phyloP scores from a whole-genome alignment of 148 eudicot genomes.

The Chenopodium formosanum region DNA sequence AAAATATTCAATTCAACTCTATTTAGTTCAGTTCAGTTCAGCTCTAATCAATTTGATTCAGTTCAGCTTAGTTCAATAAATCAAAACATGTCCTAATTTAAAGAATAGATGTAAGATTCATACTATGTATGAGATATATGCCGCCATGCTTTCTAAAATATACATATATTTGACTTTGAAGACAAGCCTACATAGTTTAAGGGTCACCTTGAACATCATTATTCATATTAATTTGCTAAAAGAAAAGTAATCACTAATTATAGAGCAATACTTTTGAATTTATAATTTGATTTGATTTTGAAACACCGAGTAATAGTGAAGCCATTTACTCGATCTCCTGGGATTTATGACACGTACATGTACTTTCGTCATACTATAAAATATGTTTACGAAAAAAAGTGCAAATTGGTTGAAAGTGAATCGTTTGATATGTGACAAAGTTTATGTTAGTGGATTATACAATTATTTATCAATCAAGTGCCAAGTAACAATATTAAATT shows the following conservation, averaged over 20 bases:
- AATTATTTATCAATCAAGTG: slow-evolving; percentile 22
- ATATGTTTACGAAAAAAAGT: slow-evolving; percentile 9
- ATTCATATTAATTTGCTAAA: not conserved
- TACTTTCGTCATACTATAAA: not conserved
- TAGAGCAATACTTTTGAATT: not conserved
- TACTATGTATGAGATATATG: not conserved
- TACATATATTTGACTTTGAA: slow-evolving; percentile 10
- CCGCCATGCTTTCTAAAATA: not conserved
- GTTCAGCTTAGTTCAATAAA: too few species aligned
- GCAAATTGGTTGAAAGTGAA: slow-evolving; percentile 15
- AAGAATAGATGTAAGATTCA: too few species aligned
- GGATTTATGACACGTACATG: not conserved
- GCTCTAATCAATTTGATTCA: too few species aligned
- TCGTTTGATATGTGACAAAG: slow-evolving; percentile 17
- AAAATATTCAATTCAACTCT: too few species aligned
- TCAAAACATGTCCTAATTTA: too few species aligned
- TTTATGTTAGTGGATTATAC: slow-evolving; percentile 11
- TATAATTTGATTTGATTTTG: not conserved
- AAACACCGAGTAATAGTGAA: not conserved
- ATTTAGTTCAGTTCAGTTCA: too few species aligned
- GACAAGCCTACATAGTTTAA: slow-evolving; percentile 12
- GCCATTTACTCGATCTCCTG: not conserved
- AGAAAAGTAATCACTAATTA: slow-evolving; percentile 1
- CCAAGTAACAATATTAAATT: not conserved
- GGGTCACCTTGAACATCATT: not conserved